Evolutionary conservation across 805 yeast genomes (phyloP).

Genomic region (Hanseniaspora lindneri): DNA sequence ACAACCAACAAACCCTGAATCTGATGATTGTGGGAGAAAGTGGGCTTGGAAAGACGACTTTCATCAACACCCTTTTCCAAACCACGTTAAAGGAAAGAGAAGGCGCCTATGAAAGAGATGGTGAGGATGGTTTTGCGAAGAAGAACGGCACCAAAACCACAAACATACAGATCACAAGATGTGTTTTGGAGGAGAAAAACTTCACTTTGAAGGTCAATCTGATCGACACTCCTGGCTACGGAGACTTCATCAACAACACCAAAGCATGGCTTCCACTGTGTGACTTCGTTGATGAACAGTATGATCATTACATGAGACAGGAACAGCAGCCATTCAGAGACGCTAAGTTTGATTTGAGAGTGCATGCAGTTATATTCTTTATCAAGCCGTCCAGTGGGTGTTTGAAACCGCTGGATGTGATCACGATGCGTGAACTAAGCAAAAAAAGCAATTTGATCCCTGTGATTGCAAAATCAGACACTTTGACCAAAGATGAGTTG

Average conservation of each 20-base stretch:
- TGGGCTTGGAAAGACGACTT: conserved; percentile 87
- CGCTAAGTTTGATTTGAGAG: conserved; percentile 64
- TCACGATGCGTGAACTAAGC: conserved; percentile 71
- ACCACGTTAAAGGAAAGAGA: conserved; percentile 46
- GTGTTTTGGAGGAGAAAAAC: conserved; percentile 74
- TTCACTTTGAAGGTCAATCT: conserved; percentile 66
- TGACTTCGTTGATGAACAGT: conserved; percentile 86
- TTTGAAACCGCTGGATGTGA: conserved; percentile 75
- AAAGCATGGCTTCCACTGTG: conserved; percentile 78
- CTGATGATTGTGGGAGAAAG: conserved; percentile 84
- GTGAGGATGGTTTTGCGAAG: conserved; percentile 27
- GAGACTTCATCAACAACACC: conserved; percentile 76
- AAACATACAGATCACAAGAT: conserved; percentile 65
- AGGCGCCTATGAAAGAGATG: conserved; percentile 23
- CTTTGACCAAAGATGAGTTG: conserved; percentile 61
- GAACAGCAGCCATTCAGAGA: conserved; percentile 79
- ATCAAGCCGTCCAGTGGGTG: conserved; percentile 87
- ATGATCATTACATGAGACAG: conserved; percentile 76
- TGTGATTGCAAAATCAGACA: conserved; percentile 78
- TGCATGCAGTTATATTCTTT: conserved; percentile 81
- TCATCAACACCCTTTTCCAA: conserved; percentile 74
- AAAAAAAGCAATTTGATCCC: conserved; percentile 80
- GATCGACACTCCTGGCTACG: conserved; percentile 90
- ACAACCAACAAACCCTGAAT: conserved; percentile 59
- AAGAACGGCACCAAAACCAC: conserved; percentile 52